Conservation (phyloP, 345 rosid species). For the Tarenaya hassleriana region DNA sequence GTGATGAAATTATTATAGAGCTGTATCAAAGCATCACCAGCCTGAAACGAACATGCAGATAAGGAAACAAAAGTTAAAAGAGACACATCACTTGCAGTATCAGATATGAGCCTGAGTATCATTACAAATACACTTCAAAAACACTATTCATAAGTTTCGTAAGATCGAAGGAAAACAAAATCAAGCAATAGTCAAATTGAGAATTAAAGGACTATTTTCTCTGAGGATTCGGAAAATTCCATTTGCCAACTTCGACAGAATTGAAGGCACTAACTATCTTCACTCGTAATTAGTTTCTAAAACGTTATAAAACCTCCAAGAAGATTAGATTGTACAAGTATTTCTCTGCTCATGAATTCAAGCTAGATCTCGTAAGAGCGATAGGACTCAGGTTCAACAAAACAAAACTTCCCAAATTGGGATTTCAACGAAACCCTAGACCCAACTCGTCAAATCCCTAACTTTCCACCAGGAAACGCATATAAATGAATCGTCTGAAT, state of each 20-base stretch:
- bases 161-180: too few species aligned
- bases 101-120: not conserved
- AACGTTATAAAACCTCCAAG: too few species aligned
- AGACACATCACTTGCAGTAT: not conserved
- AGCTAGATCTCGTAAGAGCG: not conserved
- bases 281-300: too few species aligned
- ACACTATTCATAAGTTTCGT: not conserved
- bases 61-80: conserved; percentile 4
- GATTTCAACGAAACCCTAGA: conserved; percentile 8
- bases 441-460: not conserved
- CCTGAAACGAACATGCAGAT: conserved; percentile 39
- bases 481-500: not conserved
- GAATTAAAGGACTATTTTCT: too few species aligned
- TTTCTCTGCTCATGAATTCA: too few species aligned
- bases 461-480: not conserved
- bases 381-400: not conserved
- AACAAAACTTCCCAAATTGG: conserved; percentile 5
- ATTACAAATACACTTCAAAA: not conserved
- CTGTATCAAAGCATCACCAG: conserved; percentile 89
- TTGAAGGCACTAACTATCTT: too few species aligned
- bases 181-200: too few species aligned
- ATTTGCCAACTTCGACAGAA: too few species aligned
- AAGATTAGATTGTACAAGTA: too few species aligned
- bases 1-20: conserved; percentile 85
- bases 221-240: too few species aligned